These are phyloP conservation scores for Nakaseomyces nivariensis DNA, from an alignment of 1,139 yeast species.

Conservation along the genomic window DNA sequence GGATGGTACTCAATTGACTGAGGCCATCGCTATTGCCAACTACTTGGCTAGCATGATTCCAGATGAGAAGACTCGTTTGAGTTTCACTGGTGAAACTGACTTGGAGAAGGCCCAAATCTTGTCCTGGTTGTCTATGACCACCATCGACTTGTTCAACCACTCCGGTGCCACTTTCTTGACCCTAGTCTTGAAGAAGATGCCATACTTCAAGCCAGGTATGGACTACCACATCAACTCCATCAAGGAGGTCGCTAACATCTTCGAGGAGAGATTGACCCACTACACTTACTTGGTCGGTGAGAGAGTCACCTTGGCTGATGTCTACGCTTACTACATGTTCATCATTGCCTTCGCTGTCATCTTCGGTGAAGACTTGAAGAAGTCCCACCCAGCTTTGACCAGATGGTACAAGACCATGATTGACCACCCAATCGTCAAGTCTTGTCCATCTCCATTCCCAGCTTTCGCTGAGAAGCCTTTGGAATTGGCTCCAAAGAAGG, in stretches of 20 bases:
- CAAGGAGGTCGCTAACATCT: slow-evolving; percentile 34
- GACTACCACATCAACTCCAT: slow-evolving; percentile 41
- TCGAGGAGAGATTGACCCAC: slow-evolving; percentile 52
- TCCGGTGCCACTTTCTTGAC: slow-evolving; percentile 29
- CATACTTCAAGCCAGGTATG: slow-evolving; percentile 66
- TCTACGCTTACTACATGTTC: slow-evolving; percentile 46
- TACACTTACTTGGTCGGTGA: slow-evolving; percentile 83
- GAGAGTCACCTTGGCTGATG: slow-evolving; percentile 71
- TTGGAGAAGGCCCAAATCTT: slow-evolving; percentile 59
- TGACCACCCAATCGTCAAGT: slow-evolving; percentile 45
- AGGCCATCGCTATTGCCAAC: slow-evolving; percentile 58
- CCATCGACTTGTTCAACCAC: slow-evolving; percentile 48
- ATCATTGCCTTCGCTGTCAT: slow-evolving; percentile 47
- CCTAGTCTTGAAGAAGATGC: slow-evolving; percentile 18
- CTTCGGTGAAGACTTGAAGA: slow-evolving; percentile 62
- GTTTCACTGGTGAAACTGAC: slow-evolving; percentile 48
- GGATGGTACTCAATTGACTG: slow-evolving; percentile 70
- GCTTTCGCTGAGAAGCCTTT: slow-evolving; percentile 48
- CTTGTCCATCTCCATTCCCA: slow-evolving; percentile 36
- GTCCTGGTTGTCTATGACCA: slow-evolving; percentile 64
- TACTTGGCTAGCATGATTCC: slow-evolving; percentile 24
- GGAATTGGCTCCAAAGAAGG: slow-evolving; percentile 73
- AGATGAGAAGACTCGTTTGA: slow-evolving; percentile 20
- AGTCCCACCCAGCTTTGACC: slow-evolving; percentile 52
- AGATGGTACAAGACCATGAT: slow-evolving; percentile 75